phyloP scores from a whole-genome alignment of 2,329 filamentous ascomycete species.

The Fusarium dlaminii region DNA sequence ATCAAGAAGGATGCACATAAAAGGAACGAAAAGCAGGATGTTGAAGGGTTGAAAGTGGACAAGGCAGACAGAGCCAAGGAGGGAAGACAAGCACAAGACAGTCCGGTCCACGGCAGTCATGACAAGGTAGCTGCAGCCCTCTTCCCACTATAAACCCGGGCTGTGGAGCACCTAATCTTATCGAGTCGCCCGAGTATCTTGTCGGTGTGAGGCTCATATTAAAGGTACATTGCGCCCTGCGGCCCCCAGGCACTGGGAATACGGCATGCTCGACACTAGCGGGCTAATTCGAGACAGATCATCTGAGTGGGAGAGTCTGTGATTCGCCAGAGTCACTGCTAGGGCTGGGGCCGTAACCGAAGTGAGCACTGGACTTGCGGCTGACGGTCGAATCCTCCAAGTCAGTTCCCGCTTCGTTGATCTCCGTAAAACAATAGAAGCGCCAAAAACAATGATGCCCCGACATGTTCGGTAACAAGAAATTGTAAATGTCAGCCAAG shows the following conservation, averaged over 20 bases:
- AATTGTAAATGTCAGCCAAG: background rate
- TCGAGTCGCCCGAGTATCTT: background rate
- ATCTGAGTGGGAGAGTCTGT: background rate
- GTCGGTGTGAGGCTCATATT: background rate
- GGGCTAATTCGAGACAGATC: slow-evolving; percentile 17
- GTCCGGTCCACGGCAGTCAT: background rate
- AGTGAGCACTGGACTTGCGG: background rate
- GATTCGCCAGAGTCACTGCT: slow-evolving; percentile 2
- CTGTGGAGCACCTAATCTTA: slow-evolving; percentile 22
- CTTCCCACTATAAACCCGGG: slow-evolving; percentile 2
- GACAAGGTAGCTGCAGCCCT: background rate
- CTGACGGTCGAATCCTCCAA: background rate
- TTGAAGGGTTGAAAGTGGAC: slow-evolving; percentile 5
- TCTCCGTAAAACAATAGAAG: background rate
- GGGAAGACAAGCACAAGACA: slow-evolving; percentile 7
- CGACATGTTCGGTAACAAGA: too few relatives aligned
- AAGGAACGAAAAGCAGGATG: background rate
- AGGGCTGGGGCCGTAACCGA: slow-evolving; percentile 17
- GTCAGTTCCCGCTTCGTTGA: background rate
- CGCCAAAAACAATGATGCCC: background rate
- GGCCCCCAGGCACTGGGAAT: background rate
- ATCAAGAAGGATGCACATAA: background rate
- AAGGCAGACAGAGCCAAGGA: slow-evolving; percentile 7
- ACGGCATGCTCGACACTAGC: background rate
- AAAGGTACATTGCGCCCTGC: slow-evolving; percentile 13